These are phyloP conservation scores for Pichia kluyveri DNA, from an alignment of 805 yeast species.

Conservation along the genomic window DNA sequence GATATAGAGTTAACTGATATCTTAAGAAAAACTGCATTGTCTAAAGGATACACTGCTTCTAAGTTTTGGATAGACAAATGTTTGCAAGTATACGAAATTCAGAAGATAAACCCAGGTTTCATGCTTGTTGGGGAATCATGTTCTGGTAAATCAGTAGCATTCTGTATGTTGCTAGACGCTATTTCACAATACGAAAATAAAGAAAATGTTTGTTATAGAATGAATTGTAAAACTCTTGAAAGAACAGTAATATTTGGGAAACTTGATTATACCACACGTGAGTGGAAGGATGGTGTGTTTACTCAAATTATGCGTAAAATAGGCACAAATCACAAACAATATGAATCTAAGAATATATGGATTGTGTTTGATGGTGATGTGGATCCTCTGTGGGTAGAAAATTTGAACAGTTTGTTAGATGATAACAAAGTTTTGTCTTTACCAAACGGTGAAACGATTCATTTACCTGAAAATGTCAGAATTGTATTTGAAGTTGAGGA, in stretches of 20 bases:
- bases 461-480: constrained; percentile 53
- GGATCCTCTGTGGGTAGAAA: constrained; percentile 92
- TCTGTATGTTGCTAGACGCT: constrained; percentile 41
- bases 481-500: constrained; percentile 71
- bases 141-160: constrained; percentile 57
- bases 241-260: constrained; percentile 63
- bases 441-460: constrained; percentile 82
- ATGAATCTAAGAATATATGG: constrained; percentile 51
- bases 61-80: constrained; percentile 45
- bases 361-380: constrained; percentile 86
- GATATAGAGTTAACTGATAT: constrained; percentile 17
- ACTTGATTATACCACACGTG: constrained; percentile 69
- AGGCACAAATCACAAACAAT: constrained; percentile 49
- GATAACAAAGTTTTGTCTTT: constrained; percentile 75
- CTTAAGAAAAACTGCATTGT: constrained; percentile 13
- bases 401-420: constrained; percentile 81
- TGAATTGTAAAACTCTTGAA: constrained; percentile 70
- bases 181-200: not conserved
- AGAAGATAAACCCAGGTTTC: constrained; percentile 60
- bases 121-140: constrained; percentile 76
- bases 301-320: constrained; percentile 58
- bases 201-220: constrained; percentile 31
- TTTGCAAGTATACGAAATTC: constrained; percentile 53
- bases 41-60: constrained; percentile 25
- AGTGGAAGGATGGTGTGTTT: constrained; percentile 87